Conservation (phyloP, 768 basidiomycete genomes). For the Podaxis sp. region DNA sequence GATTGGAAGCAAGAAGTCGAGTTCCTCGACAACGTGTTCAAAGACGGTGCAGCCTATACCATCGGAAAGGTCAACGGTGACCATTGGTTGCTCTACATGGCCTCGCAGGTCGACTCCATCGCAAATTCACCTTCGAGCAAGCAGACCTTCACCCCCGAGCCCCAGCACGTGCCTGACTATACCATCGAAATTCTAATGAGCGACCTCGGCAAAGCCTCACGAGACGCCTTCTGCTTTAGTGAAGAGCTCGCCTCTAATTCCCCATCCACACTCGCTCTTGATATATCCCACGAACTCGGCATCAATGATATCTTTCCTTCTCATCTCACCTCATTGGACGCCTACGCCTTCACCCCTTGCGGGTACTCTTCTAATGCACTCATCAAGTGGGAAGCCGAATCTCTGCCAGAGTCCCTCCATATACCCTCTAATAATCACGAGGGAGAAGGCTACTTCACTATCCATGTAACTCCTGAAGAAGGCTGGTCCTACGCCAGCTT, state of each 20-base stretch:
- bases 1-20: constrained; percentile 94
- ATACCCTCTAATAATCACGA: constrained; percentile 19
- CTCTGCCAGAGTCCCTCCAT: constrained; percentile 21
- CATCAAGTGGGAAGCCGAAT: constrained; percentile 55
- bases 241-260: constrained; percentile 26
- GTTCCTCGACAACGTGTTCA: constrained; percentile 88
- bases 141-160: constrained; percentile 12
- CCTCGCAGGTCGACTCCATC: constrained; percentile 46
- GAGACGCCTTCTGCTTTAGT: constrained; percentile 70
- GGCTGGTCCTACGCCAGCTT: constrained; percentile 99
- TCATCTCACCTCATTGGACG: constrained; percentile 80
- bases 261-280: constrained; percentile 53
- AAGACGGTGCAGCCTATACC: constrained; percentile 89
- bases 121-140: constrained; percentile 16
- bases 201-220: constrained; percentile 72
- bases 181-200: constrained; percentile 99
- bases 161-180: constrained; percentile 58
- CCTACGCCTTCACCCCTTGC: constrained; percentile 92
- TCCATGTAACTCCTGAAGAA: constrained; percentile 97
- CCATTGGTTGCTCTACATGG: constrained; percentile 97
- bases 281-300: constrained; percentile 69
- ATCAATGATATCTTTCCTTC: constrained; percentile 81
- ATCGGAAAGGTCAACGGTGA: constrained; percentile 98
- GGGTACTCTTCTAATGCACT: constrained; percentile 96
- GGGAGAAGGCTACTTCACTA: constrained; percentile 94